Base-by-base conservation (phyloP, 371 early-diverging fungal species). In the Apophysomyces elegans region DNA sequence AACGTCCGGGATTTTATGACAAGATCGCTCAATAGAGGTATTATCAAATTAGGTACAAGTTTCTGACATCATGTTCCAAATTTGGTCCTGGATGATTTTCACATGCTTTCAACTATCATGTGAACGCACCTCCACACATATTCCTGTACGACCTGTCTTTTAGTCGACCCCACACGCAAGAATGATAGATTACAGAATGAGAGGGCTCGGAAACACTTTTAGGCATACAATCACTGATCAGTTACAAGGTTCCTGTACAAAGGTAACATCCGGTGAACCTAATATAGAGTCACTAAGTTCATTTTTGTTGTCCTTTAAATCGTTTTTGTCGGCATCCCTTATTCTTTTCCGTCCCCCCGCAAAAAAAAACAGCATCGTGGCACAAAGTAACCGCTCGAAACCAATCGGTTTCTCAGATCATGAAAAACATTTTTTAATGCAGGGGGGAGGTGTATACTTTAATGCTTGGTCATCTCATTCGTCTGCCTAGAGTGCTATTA, bases 391-490 rank as follows among this genome's bases (percentile, higher is more conserved):
- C 54, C 18, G 13, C 21, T 50, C 11, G 21, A 50, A 0, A 50
- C 54, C 54, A 50, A 50, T 50, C 54, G 21, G 9, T 50, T 50
- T 50, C 21, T 50, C 54, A 50, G 54, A 50, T 50, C 54, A 21
- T 41, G 41, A 41, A 41, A 26, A 50, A 18, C 21, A 9, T 21
- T 21, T 21, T 50, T 18, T 18, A 50, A 50, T 50, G 54, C 54
- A 50, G 54, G 54, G 54, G 54, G n/a, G 54, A 45, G 46, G 46
- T 26, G 9, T 18, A 50, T 50, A 50, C 21, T 16, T 50, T 50
- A 21, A 50, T 50, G 54, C 54, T 50, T 50, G 54, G 54, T 50
- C 54, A 50, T 50, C 54, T 21, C 54, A 50, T 50, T 50, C 54
- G 54, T 50, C 54, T 26, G 6, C 21, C 4, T 8, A 50, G 11